phyloP scores from a whole-genome alignment of 495 filamentous ascomycete genomes.

The Bryoglossum gracile region DNA sequence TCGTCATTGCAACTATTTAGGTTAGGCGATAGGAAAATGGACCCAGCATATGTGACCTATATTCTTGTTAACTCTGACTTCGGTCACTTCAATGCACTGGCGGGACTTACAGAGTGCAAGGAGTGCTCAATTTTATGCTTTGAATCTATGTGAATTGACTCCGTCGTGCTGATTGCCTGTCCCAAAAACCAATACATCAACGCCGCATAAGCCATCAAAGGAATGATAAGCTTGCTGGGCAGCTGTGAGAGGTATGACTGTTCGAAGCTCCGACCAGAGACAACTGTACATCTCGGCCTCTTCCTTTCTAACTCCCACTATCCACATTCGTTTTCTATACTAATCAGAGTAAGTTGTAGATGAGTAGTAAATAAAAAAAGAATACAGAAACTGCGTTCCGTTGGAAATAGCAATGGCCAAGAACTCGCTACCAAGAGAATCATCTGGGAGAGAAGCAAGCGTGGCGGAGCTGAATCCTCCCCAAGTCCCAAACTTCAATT shows the following conservation, averaged over 20 bases:
- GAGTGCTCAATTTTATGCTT: constrained; percentile 7
- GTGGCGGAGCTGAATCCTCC: constrained; percentile 10
- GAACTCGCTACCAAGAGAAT: constrained; percentile 5
- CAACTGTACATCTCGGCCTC: constrained; percentile 8
- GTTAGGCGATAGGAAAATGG: constrained; percentile 8
- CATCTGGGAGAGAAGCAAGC: constrained; percentile 3
- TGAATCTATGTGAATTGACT: constrained; percentile 13
- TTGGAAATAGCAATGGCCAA: constrained; percentile 14
- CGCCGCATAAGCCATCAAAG: constrained; percentile 9
- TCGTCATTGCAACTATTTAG: constrained; percentile 11
- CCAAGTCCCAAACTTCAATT: constrained; percentile 6
- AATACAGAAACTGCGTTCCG: constrained; percentile 10
- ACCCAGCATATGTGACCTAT: constrained; percentile 10
- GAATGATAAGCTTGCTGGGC: constrained; percentile 1
- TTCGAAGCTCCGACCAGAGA: constrained; percentile 2
- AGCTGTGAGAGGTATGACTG: constrained; percentile 12
- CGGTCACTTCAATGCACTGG: background rate
- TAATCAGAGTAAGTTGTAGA: constrained; percentile 14
- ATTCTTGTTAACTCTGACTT: too few relatives aligned
- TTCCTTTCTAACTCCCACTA: constrained; percentile 1
- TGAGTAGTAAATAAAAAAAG: constrained; percentile 9
- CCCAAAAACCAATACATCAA: constrained; percentile 13
- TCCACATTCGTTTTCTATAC: constrained; percentile 16
- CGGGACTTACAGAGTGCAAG: constrained; percentile 4
- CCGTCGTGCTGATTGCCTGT: constrained; percentile 9